Conservation (phyloP, 2,329 filamentous ascomycete genomes). For the Daldinia sp. region DNA sequence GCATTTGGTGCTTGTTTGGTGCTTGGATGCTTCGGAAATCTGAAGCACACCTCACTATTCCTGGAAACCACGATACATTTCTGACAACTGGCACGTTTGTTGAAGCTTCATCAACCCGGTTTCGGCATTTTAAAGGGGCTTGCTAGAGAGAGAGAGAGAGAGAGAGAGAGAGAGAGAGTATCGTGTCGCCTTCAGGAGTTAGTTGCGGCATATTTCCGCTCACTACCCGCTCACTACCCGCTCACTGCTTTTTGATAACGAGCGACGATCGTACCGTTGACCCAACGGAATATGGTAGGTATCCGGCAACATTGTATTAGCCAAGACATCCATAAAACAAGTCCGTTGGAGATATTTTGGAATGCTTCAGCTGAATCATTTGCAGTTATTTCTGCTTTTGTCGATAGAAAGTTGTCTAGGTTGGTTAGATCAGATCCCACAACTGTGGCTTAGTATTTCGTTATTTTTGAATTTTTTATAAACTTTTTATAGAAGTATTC, state of each 20-base stretch:
- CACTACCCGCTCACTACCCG: too few species aligned
- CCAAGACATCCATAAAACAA: not conserved
- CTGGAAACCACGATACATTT: slow-evolving; percentile 18
- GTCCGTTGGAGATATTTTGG: not conserved
- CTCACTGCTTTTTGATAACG: slow-evolving; percentile 1
- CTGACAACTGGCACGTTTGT: slow-evolving; percentile 12
- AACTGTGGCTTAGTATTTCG: not conserved
- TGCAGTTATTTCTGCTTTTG: not conserved
- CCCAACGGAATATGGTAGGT: not conserved
- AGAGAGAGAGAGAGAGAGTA: not conserved
- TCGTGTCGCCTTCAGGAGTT: slow-evolving; percentile 2
- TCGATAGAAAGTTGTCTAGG: not conserved
- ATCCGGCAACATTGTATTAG: not conserved
- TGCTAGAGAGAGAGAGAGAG: too few species aligned
- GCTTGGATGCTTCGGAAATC: slow-evolving; percentile 17
- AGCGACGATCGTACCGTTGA: slow-evolving; percentile 13
- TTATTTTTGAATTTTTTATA: too few species aligned
- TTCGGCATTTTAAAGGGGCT: not conserved
- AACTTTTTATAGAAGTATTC: not conserved
- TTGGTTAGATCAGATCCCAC: not conserved
- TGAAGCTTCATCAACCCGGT: slow-evolving; percentile 2
- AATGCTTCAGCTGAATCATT: not conserved
- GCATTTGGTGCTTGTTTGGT: too few species aligned
- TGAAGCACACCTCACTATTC: slow-evolving; percentile 10
- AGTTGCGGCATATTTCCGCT: too few species aligned